These are phyloP conservation scores for Pichia sp. DNA, from an alignment of 1,139 yeast genomes.

Conservation along the genomic window DNA sequence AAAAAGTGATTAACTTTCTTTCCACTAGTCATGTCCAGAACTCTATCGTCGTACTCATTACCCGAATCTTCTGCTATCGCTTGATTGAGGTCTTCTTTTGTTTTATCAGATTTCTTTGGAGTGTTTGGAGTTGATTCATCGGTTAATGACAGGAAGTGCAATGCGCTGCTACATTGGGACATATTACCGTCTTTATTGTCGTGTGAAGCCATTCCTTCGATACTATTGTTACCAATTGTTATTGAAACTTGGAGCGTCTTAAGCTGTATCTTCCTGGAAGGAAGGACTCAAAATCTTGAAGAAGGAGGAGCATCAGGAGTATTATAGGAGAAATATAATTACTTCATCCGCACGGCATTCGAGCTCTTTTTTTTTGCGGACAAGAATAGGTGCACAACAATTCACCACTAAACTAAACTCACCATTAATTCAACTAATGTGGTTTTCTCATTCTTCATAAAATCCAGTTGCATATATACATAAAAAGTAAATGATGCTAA, in stretches of 20 bases:
- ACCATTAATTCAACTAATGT: background rate
- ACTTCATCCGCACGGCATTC: background rate
- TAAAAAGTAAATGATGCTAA: background rate
- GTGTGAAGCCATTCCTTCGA: background rate
- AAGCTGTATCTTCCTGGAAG: too few species aligned
- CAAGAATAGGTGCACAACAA: background rate
- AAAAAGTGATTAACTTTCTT: constrained; percentile 8
- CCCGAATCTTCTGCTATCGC: constrained; percentile 1
- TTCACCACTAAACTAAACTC: too few species aligned
- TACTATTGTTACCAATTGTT: background rate
- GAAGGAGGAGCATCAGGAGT: too few species aligned
- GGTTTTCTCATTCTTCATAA: background rate
- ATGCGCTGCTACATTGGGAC: constrained; percentile 1
- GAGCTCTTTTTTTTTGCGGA: background rate
- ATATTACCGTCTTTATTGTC: background rate
- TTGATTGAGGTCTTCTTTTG: background rate
- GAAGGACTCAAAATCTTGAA: too few species aligned
- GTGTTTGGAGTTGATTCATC: constrained; percentile 5
- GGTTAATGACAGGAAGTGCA: constrained; percentile 3
- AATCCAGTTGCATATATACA: background rate
- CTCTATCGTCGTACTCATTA: constrained; percentile 1
- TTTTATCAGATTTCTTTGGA: background rate
- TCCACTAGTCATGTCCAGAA: background rate
- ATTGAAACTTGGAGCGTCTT: too few species aligned
- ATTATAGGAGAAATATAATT: background rate